These are phyloP conservation scores for Paraphaeosphaeria minitans DNA, from an alignment of 2,329 filamentous ascomycete species.

Conservation along the genomic window DNA sequence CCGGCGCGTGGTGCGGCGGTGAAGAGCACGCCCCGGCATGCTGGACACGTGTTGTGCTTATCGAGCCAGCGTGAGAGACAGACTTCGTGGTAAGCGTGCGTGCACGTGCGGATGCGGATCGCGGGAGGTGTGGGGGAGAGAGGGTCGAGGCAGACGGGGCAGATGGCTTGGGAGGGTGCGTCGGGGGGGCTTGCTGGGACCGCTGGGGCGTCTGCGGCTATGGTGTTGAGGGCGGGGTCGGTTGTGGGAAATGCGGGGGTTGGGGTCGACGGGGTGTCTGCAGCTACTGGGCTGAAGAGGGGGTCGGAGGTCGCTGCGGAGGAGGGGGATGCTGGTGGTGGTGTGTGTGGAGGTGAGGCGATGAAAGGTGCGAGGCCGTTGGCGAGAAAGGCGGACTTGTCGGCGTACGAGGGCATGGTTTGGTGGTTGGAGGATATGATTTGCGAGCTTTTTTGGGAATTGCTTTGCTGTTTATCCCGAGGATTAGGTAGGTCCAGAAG, in stretches of 20 bases:
- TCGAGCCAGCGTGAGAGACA: slow-evolving; percentile 2
- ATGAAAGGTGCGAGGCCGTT: background rate
- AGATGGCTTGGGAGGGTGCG: background rate
- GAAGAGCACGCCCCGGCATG: background rate
- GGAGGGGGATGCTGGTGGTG: background rate
- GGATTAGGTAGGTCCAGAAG: background rate
- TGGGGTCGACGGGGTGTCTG: too few relatives aligned
- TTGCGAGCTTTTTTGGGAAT: too few relatives aligned
- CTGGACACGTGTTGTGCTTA: background rate
- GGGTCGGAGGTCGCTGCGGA: background rate
- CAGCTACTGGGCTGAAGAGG: too few relatives aligned
- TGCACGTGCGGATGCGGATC: background rate
- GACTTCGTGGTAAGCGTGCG: background rate
- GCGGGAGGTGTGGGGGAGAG: background rate
- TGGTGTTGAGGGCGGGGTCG: too few relatives aligned
- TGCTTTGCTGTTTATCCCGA: background rate
- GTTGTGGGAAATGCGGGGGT: too few relatives aligned
- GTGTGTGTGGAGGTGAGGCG: background rate
- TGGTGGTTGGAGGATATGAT: background rate
- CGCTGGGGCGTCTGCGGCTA: too few relatives aligned
- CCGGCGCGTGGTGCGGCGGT: background rate
- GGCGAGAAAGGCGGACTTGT: background rate
- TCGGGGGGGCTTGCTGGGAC: too few relatives aligned
- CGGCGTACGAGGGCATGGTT: background rate
- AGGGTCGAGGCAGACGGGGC: slow-evolving; percentile 6